These are phyloP conservation scores for Malus asiatica DNA, from an alignment of 306 rosid genomes.

Conservation along the genomic window DNA sequence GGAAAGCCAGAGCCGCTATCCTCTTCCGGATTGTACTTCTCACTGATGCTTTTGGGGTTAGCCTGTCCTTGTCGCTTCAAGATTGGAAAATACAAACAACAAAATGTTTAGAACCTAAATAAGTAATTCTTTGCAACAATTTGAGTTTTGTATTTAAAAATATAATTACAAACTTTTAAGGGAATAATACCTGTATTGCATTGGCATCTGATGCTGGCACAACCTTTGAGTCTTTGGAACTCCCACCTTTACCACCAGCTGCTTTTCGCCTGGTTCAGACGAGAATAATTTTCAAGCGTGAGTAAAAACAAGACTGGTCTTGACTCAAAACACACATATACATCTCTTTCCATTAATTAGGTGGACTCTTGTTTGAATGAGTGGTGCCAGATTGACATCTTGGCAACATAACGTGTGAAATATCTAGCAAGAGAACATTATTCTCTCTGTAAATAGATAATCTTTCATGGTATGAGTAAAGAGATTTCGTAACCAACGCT, in stretches of 20 bases:
- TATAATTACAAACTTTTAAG: not conserved
- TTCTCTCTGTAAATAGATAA: not conserved
- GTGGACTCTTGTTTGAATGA: not conserved
- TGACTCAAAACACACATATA: not conserved
- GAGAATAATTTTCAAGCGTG: constrained; percentile 1
- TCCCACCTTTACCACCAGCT: constrained; percentile 28
- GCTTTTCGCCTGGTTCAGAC: constrained; percentile 41
- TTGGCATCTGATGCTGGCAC: constrained; percentile 46
- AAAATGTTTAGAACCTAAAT: not conserved
- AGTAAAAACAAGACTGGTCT: not conserved
- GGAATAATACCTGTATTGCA: constrained; percentile 42
- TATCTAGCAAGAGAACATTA: not conserved
- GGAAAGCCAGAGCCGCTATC: constrained; percentile 44
- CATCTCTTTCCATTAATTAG: not conserved
- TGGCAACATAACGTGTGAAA: not conserved
- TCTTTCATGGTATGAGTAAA: not conserved
- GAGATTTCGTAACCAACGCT: not conserved
- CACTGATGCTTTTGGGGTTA: constrained; percentile 36
- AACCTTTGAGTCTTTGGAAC: constrained; percentile 34
- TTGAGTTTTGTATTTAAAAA: not conserved
- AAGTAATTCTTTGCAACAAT: not conserved
- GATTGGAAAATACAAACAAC: not conserved
- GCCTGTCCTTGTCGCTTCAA: constrained; percentile 42
- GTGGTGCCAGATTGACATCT: not conserved
- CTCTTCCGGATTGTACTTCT: constrained; percentile 44